phyloP scores from a whole-genome alignment of 176 grass and related monocot species.

The Alloteropsis semialata region DNA sequence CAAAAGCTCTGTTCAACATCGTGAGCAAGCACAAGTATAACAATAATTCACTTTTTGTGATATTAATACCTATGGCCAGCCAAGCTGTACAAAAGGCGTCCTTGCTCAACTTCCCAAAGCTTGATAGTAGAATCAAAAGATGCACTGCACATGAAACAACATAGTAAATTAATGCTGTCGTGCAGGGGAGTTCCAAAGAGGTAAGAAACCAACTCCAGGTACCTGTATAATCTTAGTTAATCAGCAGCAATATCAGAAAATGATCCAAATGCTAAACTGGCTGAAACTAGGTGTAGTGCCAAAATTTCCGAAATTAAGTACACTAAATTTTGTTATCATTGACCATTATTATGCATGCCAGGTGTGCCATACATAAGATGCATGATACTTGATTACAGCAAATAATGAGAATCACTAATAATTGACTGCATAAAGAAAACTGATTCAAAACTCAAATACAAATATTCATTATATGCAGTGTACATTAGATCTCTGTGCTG shows the following conservation, averaged over 20 bases:
- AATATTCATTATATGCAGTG: not conserved
- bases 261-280: not conserved
- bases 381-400: not conserved
- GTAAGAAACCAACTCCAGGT: not conserved
- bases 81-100: slow-evolving; percentile 81
- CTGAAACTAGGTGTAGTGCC: not conserved
- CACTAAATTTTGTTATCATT: not conserved
- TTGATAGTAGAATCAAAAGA: slow-evolving; percentile 98
- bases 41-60: not conserved
- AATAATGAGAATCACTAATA: not conserved
- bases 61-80: slow-evolving; percentile 74
- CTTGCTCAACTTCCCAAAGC: slow-evolving; percentile 86
- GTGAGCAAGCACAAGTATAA: not conserved
- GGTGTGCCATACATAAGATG: not conserved
- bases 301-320: not conserved
- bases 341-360: not conserved
- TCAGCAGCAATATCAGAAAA: not conserved
- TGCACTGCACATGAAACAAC: slow-evolving; percentile 51
- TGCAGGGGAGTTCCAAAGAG: not conserved
- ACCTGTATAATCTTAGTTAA: not conserved
- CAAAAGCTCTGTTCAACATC: slow-evolving; percentile 17
- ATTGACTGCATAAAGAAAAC: not conserved
- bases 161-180: not conserved
- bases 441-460: not conserved
- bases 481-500: not conserved